phyloP scores from a whole-genome alignment of 495 filamentous ascomycete species.

The Tuber brumale region DNA sequence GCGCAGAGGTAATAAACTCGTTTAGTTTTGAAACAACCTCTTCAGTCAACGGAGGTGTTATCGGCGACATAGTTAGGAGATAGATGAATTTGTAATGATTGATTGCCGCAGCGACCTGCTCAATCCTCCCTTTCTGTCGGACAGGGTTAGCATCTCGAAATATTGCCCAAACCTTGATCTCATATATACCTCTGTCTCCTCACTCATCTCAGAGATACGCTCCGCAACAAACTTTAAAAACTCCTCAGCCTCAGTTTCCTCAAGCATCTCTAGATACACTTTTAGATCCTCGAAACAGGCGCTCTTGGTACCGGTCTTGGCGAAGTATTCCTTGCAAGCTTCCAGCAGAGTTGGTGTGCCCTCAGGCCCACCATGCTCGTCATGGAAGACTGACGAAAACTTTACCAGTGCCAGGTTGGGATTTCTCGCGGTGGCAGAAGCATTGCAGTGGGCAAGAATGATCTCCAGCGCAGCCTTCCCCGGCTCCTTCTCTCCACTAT shows the following conservation, averaged over 20 bases:
- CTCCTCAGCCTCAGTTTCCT: conserved; percentile 43
- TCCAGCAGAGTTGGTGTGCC: conserved; percentile 45
- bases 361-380: conserved; percentile 37
- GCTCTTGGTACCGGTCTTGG: conserved; percentile 48
- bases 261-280: conserved; percentile 46
- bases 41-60: conserved; percentile 29
- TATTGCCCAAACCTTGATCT: conserved; percentile 8
- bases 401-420: conserved; percentile 42
- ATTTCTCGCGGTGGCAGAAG: conserved; percentile 43
- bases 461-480: conserved; percentile 33
- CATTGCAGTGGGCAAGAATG: conserved; percentile 40
- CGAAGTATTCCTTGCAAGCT: conserved; percentile 49
- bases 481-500: conserved; percentile 33
- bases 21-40: conserved; percentile 42
- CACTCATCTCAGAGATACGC: conserved; percentile 26
- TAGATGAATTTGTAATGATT: conserved; percentile 57
- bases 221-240: conserved; percentile 44
- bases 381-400: conserved; percentile 39
- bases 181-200: conserved; percentile 42
- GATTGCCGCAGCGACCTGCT: conserved; percentile 45
- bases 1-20: conserved; percentile 47
- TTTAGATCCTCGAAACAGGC: conserved; percentile 54
- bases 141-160: conserved; percentile 32
- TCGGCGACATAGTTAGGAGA: conserved; percentile 47
- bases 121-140: conserved; percentile 32